Percentiles rank a stretch among this genome's conserved stretches.
Evolutionary conservation across 2,329 filamentous ascomycete genomes (phyloP).

Genomic region (Clarireedia sp.): DNA sequence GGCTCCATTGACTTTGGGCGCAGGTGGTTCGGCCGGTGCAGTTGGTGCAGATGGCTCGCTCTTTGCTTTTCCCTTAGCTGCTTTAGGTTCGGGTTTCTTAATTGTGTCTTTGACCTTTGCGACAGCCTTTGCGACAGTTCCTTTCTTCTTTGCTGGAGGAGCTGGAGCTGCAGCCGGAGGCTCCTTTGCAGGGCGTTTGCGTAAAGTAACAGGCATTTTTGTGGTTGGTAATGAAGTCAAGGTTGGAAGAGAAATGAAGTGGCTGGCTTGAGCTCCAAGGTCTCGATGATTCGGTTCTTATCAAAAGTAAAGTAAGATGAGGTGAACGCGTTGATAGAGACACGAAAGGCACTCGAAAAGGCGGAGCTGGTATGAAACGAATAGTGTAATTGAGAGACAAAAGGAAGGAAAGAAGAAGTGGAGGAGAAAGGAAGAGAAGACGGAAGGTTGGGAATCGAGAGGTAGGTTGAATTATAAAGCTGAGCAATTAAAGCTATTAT

Average conservation of each 20-base stretch:
- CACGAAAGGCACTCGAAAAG: too few relatives aligned
- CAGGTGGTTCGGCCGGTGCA: conserved; percentile 15
- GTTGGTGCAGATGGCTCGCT: conserved; percentile 24
- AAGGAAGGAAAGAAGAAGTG: too few relatives aligned
- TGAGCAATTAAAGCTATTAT: neutral
- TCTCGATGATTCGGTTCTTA: neutral
- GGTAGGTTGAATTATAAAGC: conserved; percentile 24
- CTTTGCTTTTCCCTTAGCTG: neutral
- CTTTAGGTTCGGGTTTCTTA: neutral
- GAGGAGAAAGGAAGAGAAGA: neutral
- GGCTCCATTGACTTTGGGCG: conserved; percentile 28
- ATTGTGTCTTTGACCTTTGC: conserved; percentile 31
- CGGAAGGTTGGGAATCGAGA: neutral
- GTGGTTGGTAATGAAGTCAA: conserved; percentile 1
- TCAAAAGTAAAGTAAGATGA: too few relatives aligned
- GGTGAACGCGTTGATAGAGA: too few relatives aligned
- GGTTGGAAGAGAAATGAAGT: conserved; percentile 9
- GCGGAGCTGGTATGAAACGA: too few relatives aligned
- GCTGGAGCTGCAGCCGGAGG: conserved; percentile 38
- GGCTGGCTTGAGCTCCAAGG: conserved; percentile 9
- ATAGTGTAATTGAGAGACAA: too few relatives aligned
- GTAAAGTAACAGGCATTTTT: conserved; percentile 49
- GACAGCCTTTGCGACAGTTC: conserved; percentile 33
- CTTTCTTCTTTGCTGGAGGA: conserved; percentile 40
- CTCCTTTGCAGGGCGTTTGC: conserved; percentile 51